Evolutionary conservation across 352 stramenopile genomes (phyloP).

Genomic region (Pilasporangium apinafurcum): DNA sequence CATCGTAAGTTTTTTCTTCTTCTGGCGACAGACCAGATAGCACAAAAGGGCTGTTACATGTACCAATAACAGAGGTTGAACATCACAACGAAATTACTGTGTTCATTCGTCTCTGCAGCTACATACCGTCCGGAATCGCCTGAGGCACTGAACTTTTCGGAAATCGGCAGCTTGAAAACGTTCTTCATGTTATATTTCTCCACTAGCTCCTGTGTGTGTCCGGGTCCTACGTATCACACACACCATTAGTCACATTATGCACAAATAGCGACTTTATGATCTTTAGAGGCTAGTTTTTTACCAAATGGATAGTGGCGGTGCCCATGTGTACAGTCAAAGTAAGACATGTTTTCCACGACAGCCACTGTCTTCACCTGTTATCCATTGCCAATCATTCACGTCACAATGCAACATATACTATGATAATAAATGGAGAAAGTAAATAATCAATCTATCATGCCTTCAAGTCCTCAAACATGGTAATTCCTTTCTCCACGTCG

Average conservation of each 20-base stretch:
- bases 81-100: background rate
- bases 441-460: conserved; percentile 12
- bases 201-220: conserved; percentile 70
- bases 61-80: conserved; percentile 1
- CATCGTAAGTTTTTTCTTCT: conserved; percentile 63
- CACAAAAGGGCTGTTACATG: conserved; percentile 82
- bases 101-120: too few species aligned
- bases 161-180: conserved; percentile 81
- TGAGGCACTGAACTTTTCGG: conserved; percentile 60
- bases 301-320: conserved; percentile 86
- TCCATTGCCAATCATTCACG: conserved; percentile 2
- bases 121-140: conserved; percentile 70
- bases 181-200: conserved; percentile 81
- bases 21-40: conserved; percentile 60
- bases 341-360: conserved; percentile 99
- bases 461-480: conserved; percentile 98
- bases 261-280: background rate
- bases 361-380: conserved; percentile 91
- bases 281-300: too few species aligned
- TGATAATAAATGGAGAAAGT: too few species aligned
- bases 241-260: background rate
- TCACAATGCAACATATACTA: background rate
- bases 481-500: conserved; percentile 98
- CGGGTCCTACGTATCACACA: conserved; percentile 28
- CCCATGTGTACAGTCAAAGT: conserved; percentile 89